These are phyloP conservation scores for Yamadazyma oceani DNA, from an alignment of 1,139 yeast genomes.

Conservation along the genomic window DNA sequence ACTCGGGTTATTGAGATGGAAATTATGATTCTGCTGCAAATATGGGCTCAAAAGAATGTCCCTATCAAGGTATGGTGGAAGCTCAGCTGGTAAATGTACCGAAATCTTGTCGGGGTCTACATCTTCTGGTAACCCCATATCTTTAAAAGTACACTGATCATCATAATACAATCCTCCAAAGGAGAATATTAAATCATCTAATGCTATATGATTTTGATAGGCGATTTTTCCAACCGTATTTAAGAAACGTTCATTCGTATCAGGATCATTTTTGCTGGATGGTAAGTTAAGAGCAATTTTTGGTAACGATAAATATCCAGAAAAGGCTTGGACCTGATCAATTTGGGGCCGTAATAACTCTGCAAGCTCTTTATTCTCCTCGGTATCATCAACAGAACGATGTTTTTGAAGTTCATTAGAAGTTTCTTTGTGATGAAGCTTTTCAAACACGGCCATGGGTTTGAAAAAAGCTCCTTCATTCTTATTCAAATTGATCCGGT, in stretches of 20 bases:
- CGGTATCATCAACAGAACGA: slow-evolving; percentile 4
- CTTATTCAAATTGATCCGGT: slow-evolving; percentile 19
- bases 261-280: slow-evolving; percentile 11
- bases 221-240: background rate
- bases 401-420: slow-evolving; percentile 2
- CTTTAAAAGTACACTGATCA: slow-evolving; percentile 22
- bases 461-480: slow-evolving; percentile 24
- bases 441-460: slow-evolving; percentile 28
- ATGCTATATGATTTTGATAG: slow-evolving; percentile 36
- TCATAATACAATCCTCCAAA: slow-evolving; percentile 40
- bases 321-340: slow-evolving; percentile 24
- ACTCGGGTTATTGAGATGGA: slow-evolving; percentile 32
- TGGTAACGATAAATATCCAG: slow-evolving; percentile 35
- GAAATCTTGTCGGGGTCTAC: slow-evolving; percentile 33
- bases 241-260: slow-evolving; percentile 13
- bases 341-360: slow-evolving; percentile 13
- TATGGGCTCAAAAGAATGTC: slow-evolving; percentile 39
- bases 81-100: slow-evolving; percentile 37
- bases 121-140: slow-evolving; percentile 36
- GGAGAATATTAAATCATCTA: slow-evolving; percentile 32
- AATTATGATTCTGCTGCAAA: slow-evolving; percentile 27
- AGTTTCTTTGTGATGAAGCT: slow-evolving; percentile 19
- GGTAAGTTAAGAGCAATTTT: slow-evolving; percentile 28
- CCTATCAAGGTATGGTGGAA: slow-evolving; percentile 42
- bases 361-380: slow-evolving; percentile 4